Evolutionary conservation across 2,329 filamentous ascomycete genomes (phyloP).

Genomic region (Claviceps quebecensis): DNA sequence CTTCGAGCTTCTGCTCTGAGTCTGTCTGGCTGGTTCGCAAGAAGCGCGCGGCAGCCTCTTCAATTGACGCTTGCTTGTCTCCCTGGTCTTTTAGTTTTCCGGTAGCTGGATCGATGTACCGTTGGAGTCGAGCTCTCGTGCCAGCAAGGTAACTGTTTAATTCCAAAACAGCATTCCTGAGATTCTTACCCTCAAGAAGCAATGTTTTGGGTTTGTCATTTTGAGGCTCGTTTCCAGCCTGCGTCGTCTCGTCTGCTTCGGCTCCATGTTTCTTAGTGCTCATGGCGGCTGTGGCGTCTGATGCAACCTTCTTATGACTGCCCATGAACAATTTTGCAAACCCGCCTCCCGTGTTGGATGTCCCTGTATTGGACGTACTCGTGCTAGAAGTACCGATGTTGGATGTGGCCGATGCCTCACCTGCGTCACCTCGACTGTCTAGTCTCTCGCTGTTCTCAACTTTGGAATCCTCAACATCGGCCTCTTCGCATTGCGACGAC

Average conservation of each 20-base stretch:
- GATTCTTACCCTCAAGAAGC: conserved; percentile 62
- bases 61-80: conserved; percentile 28
- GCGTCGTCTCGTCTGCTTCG: conserved; percentile 38
- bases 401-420: conserved; percentile 19
- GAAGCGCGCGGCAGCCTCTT: conserved; percentile 41
- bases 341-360: conserved; percentile 23
- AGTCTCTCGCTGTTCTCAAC: conserved; percentile 15
- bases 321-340: conserved; percentile 42
- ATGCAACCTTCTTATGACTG: conserved; percentile 28
- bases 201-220: conserved; percentile 27
- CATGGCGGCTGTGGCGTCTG: conserved; percentile 49
- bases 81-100: conserved; percentile 43
- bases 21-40: conserved; percentile 33
- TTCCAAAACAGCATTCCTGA: conserved; percentile 67
- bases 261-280: conserved; percentile 41
- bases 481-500: conserved; percentile 28
- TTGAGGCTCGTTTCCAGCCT: conserved; percentile 31
- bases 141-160: conserved; percentile 81
- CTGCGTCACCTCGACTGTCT: conserved; percentile 13
- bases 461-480: conserved; percentile 21
- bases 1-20: conserved; percentile 48
- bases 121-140: conserved; percentile 53
- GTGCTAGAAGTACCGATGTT: conserved; percentile 15
- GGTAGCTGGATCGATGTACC: conserved; percentile 47
- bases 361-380: too few species aligned